phyloP scores from a whole-genome alignment of 108 stramenopile genomes.

The Aurantiochytrium sp. region DNA sequence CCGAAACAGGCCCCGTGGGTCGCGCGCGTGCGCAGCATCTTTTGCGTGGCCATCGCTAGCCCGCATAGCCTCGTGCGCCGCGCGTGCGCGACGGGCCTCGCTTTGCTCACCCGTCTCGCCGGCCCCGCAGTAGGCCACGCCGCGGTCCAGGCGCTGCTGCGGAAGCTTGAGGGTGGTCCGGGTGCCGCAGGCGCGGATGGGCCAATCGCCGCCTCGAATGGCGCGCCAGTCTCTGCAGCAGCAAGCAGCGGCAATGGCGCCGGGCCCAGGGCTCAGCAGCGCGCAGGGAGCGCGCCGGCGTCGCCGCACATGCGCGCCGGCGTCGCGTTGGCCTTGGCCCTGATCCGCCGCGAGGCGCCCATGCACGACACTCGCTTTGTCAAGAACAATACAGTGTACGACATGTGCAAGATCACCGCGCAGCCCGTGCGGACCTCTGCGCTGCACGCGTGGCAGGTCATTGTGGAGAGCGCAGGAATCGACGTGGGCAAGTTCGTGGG shows the following conservation, averaged over 20 bases:
- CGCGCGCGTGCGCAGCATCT: background rate
- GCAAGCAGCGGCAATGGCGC: too few relatives aligned
- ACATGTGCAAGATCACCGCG: constrained; percentile 22
- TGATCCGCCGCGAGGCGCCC: constrained; percentile 1
- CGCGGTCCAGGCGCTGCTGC: background rate
- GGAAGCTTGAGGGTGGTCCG: background rate
- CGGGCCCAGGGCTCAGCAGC: too few relatives aligned
- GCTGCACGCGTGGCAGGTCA: background rate
- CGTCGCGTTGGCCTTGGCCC: background rate
- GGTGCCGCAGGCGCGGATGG: background rate
- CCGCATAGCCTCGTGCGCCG: background rate
- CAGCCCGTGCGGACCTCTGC: background rate
- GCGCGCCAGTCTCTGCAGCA: too few relatives aligned
- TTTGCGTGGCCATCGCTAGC: constrained; percentile 26
- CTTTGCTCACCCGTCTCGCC: background rate
- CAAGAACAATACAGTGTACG: background rate
- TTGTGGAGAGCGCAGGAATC: background rate
- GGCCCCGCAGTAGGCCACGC: background rate
- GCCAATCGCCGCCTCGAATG: background rate
- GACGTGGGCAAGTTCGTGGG: background rate
- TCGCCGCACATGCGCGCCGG: background rate
- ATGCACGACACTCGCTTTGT: background rate
- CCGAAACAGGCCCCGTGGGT: background rate
- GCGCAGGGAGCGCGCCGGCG: background rate
- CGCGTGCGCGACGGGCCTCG: background rate